These are phyloP conservation scores for Pelargonium cotyledonis DNA, from an alignment of 441 rosid genomes.

Conservation along the genomic window DNA sequence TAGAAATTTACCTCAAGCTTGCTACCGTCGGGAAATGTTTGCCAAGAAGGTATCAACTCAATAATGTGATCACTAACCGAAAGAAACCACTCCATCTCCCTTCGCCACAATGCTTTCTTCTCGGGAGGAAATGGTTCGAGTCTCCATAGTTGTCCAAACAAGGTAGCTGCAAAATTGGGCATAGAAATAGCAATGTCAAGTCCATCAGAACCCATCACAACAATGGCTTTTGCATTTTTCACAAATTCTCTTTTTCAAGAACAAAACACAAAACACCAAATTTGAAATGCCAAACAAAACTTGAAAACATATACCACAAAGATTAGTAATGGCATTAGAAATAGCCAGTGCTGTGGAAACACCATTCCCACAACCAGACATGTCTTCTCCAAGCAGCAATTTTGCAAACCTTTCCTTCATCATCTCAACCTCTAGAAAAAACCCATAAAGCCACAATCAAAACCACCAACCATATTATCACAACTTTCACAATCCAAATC, in stretches of 20 bases:
- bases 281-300: conserved; percentile 9
- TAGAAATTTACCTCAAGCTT: conserved; percentile 62
- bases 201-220: conserved; percentile 3
- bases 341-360: conserved; percentile 85
- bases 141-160: conserved; percentile 97
- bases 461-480: conserved; percentile 1
- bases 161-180: conserved; percentile 42
- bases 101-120: conserved; percentile 93
- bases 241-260: not conserved
- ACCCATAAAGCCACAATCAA: conserved; percentile 13
- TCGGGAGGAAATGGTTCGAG: conserved; percentile 65
- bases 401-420: conserved; percentile 96
- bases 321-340: conserved; percentile 93
- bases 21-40: conserved; percentile 88
- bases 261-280: conserved; percentile 7
- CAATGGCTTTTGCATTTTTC: no score
- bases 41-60: conserved; percentile 84
- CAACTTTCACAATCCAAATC: not conserved
- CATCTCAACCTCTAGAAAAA: conserved; percentile 65
- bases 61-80: conserved; percentile 91
- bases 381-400: conserved; percentile 90
- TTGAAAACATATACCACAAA: conserved; percentile 49
- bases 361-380: conserved; percentile 98
- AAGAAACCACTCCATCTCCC: conserved; percentile 98
- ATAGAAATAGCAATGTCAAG: conserved; percentile 7